Percentiles rank a stretch among this genome's conserved stretches.
These are phyloP conservation scores for Mycothermus thermophilus DNA, from an alignment of 495 filamentous ascomycete genomes.

Conservation along the genomic window DNA sequence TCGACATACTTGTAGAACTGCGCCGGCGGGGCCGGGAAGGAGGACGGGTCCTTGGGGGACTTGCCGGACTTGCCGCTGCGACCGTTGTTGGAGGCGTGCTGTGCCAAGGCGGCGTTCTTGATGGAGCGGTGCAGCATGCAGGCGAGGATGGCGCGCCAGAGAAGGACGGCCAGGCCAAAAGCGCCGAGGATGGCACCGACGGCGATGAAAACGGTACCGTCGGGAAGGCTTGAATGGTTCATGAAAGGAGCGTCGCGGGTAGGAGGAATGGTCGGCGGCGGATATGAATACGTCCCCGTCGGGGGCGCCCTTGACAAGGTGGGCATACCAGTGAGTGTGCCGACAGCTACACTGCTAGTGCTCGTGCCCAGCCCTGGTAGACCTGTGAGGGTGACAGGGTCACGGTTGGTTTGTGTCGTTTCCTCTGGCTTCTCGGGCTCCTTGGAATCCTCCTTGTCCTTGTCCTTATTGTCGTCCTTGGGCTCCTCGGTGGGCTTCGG, in stretches of 20 bases:
- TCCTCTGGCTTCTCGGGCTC: neutral
- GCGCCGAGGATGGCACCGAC: conserved; percentile 81
- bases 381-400: no score
- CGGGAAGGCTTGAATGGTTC: conserved; percentile 79
- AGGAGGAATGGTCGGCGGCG: conserved; percentile 59
- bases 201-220: conserved; percentile 91
- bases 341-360: neutral
- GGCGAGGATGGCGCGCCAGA: conserved; percentile 79
- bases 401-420: neutral
- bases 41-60: conserved; percentile 29
- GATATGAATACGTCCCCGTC: conserved; percentile 33
- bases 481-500: neutral
- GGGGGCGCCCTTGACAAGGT: conserved; percentile 31
- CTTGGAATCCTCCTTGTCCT: no score
- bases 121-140: conserved; percentile 90
- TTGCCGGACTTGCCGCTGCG: neutral
- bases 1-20: conserved; percentile 46
- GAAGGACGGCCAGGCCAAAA: conserved; percentile 61
- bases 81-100: conserved; percentile 43
- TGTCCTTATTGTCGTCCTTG: no score
- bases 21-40: conserved; percentile 34
- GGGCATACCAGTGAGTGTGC: conserved; percentile 26
- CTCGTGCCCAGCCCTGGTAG: conserved; percentile 1
- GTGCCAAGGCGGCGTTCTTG: conserved; percentile 57
- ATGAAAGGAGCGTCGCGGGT: conserved; percentile 84